Base-by-base conservation (phyloP, 306 rosid species). In the Medicago lupulina region DNA sequence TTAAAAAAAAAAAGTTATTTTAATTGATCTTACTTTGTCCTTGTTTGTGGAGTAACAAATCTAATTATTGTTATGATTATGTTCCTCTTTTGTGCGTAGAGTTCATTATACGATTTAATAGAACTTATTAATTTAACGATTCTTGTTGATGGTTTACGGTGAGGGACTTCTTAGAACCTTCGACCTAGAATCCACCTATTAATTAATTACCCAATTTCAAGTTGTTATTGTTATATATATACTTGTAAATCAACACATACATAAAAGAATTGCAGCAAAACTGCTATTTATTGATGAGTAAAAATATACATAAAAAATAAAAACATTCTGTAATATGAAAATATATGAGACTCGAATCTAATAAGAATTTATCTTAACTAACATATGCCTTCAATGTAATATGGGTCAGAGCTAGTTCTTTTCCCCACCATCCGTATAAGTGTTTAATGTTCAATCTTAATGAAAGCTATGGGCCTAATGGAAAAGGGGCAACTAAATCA, bases 321-420 rank as follows among this genome's bases (percentile, higher is more conserved):
- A 77, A 77, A 76, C 80, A 79, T 86, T 84, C 75, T 78, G 71
- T 76, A 63, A 63, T 80, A 74, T 55, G 79, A 78, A 85, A 82
- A 63, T 74, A 71, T 72, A 82, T 83, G 82, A 82, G 74, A 79
- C 75, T 86, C 83, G 81, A 44, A 81, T 76, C 86, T 85, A 82
- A 59, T 58, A 60, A 64, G 82, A 74, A 57, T 85, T 87, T 82
- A 80, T 70, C 68, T 82, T 74, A 67, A 75, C 79, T 81, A 62
- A 69, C 75, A 82, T 65, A 46, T 78, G 68, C 59, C 55, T 81
- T 67, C 54, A 66, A 77, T 67, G 66, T 13, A 62, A 76, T 76
- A 78, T 67, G 59, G 47, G 62, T 75, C 82, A 40, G 47, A 59
- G 40, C 25, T 55, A 70, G 55, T 34, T 76, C 47, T 60, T 67